Conservation (phyloP, 768 basidiomycete genomes). For the Leccinum uliginosum region DNA sequence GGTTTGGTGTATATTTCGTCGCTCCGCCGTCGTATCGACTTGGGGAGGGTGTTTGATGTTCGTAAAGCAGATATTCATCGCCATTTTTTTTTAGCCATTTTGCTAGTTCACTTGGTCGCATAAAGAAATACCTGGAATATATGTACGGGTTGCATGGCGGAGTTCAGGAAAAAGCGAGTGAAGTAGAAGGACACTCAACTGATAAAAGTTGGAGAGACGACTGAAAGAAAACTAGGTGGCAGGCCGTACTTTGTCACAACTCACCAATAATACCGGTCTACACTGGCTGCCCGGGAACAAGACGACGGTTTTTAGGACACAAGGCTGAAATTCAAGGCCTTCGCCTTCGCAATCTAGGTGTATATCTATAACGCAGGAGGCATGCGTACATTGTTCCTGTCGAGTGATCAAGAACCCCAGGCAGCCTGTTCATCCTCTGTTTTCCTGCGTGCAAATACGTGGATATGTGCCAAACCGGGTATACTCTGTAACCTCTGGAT, state of each 20-base stretch:
- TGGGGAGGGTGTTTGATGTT: no score
- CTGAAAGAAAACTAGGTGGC: background rate
- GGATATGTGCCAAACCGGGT: constrained; percentile 77
- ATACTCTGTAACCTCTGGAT: constrained; percentile 76
- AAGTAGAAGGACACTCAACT: background rate
- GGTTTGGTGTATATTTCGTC: background rate
- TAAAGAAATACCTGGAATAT: background rate
- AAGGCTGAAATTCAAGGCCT: background rate
- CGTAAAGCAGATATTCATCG: no score
- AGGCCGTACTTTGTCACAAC: background rate
- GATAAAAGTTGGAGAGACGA: background rate
- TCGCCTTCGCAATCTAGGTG: constrained; percentile 5
- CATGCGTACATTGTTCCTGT: background rate
- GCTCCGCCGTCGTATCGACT: no score
- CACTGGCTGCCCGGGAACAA: background rate
- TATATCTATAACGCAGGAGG: background rate
- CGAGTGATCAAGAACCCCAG: constrained; percentile 12
- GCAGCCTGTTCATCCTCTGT: constrained; percentile 16
- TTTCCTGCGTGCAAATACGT: constrained; percentile 74
- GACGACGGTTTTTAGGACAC: background rate
- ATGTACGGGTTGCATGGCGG: no score
- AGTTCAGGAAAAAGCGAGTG: background rate
- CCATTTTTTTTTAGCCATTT: no score
- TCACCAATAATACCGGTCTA: background rate
- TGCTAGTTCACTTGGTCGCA: no score